These are phyloP conservation scores for Fusarium brachygibbosum DNA, from an alignment of 2,329 filamentous ascomycete species.

Conservation along the genomic window DNA sequence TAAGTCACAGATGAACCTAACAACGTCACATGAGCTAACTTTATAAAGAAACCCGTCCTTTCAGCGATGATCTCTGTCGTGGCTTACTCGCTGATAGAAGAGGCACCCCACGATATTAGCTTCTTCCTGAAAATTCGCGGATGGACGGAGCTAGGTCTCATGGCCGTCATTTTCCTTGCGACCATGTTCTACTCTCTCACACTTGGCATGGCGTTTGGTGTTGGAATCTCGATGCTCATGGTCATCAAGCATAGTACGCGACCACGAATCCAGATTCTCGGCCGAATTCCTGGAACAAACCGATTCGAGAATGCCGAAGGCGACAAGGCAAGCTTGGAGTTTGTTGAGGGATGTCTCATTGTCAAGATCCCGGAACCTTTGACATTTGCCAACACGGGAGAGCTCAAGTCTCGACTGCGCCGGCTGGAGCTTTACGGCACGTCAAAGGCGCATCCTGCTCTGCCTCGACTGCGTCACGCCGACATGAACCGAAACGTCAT, in stretches of 20 bases:
- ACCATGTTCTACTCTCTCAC: slow-evolving; percentile 97
- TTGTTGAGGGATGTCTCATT: slow-evolving; percentile 91
- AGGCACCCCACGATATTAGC: slow-evolving; percentile 89
- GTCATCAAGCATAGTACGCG: slow-evolving; percentile 92
- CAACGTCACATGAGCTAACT: slow-evolving; percentile 9
- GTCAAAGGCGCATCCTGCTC: slow-evolving; percentile 83
- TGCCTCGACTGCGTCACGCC: slow-evolving; percentile 81
- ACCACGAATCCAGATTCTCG: slow-evolving; percentile 95
- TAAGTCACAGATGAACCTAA: slow-evolving; percentile 61
- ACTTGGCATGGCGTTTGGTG: slow-evolving; percentile 92
- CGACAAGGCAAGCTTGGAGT: slow-evolving; percentile 81
- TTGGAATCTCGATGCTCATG: slow-evolving; percentile 89
- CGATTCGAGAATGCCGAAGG: slow-evolving; percentile 88
- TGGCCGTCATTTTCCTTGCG: slow-evolving; percentile 89
- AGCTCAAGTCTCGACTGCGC: slow-evolving; percentile 85
- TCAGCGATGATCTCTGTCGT: slow-evolving; percentile 96
- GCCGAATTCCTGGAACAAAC: slow-evolving; percentile 85
- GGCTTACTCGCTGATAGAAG: slow-evolving; percentile 93
- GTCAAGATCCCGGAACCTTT: slow-evolving; percentile 98
- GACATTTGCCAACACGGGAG: slow-evolving; percentile 96
- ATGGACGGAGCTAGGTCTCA: slow-evolving; percentile 87
- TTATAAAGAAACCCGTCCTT: slow-evolving; percentile 84
- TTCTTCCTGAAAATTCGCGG: slow-evolving; percentile 91
- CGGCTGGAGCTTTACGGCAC: slow-evolving; percentile 94
- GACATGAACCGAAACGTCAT: slow-evolving; percentile 92